A percentile compares a stretch with the other conserved stretches of the same genome.
These are phyloP conservation scores for Exophiala sp. DNA, from an alignment of 2,329 filamentous ascomycete genomes.

Conservation along the genomic window DNA sequence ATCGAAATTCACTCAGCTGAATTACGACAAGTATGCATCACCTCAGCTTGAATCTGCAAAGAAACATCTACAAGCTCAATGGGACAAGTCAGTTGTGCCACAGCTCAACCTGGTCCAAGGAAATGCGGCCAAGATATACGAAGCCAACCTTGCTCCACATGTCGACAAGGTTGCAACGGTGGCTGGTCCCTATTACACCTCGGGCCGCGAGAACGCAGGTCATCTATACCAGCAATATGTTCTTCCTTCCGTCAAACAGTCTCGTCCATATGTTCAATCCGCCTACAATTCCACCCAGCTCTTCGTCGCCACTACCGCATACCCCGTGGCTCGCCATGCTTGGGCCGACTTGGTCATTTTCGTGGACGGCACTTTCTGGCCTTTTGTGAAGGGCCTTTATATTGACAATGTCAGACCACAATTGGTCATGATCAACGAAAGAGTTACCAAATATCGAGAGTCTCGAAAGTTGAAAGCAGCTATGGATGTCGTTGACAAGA, in stretches of 20 bases:
- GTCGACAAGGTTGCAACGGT: conserved; percentile 59
- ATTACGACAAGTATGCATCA: conserved; percentile 67
- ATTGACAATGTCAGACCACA: conserved; percentile 93
- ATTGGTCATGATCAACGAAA: conserved; percentile 83
- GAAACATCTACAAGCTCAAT: conserved; percentile 66
- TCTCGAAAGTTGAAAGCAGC: conserved; percentile 61
- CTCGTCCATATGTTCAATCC: conserved; percentile 68
- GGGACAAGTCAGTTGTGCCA: conserved; percentile 75
- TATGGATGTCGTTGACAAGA: conserved; percentile 53
- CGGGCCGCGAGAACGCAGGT: conserved; percentile 59
- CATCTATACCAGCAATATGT: conserved; percentile 70
- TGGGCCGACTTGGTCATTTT: conserved; percentile 69
- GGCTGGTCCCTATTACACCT: conserved; percentile 69
- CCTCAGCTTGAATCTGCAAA: conserved; percentile 67
- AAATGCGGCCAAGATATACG: conserved; percentile 64
- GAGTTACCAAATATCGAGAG: conserved; percentile 64
- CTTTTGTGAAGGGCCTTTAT: conserved; percentile 75
- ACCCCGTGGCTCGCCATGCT: conserved; percentile 69
- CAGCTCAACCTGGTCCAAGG: conserved; percentile 64
- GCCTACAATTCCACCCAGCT: conserved; percentile 64
- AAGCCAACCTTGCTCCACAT: conserved; percentile 68
- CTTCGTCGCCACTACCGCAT: conserved; percentile 64
- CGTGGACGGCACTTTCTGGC: conserved; percentile 74
- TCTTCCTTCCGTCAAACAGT: conserved; percentile 70
- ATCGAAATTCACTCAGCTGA: conserved; percentile 58